Evolutionary conservation across 2,329 filamentous ascomycete genomes (phyloP).

Genomic region (Cylindrodendrum hubeiense): DNA sequence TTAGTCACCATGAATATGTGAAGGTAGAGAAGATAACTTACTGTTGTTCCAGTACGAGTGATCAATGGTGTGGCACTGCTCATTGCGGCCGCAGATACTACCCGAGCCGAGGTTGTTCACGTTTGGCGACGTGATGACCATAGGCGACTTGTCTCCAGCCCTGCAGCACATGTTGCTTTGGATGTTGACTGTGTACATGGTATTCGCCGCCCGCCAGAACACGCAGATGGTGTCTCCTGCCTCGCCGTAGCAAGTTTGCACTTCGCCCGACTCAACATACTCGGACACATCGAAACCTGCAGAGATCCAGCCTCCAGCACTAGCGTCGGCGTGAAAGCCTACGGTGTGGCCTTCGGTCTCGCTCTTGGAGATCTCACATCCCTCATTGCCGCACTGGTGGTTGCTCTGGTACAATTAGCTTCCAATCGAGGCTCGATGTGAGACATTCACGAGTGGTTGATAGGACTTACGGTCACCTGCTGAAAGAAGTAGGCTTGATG

Average conservation of each 20-base stretch:
- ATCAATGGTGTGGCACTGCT: conserved; percentile 4
- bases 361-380: conserved; percentile 5
- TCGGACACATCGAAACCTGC: not conserved
- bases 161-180: not conserved
- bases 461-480: not conserved
- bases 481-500: not conserved
- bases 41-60: conserved; percentile 2
- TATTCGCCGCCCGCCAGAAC: not conserved
- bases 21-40: conserved; percentile 23
- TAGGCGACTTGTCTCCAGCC: not conserved
- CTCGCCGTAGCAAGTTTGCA: not conserved
- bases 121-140: not conserved
- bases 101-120: not conserved
- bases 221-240: conserved; percentile 1
- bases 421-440: not conserved
- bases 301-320: not conserved
- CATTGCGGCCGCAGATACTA: not conserved
- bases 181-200: not conserved
- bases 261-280: not conserved
- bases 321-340: not conserved
- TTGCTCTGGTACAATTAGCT: not conserved
- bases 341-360: not conserved
- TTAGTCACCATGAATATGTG: not conserved
- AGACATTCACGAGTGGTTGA: too few species aligned
- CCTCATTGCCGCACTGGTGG: not conserved